Conservation (phyloP, 2,329 filamentous ascomycete species). For the Fusarium pseudonygamai region DNA sequence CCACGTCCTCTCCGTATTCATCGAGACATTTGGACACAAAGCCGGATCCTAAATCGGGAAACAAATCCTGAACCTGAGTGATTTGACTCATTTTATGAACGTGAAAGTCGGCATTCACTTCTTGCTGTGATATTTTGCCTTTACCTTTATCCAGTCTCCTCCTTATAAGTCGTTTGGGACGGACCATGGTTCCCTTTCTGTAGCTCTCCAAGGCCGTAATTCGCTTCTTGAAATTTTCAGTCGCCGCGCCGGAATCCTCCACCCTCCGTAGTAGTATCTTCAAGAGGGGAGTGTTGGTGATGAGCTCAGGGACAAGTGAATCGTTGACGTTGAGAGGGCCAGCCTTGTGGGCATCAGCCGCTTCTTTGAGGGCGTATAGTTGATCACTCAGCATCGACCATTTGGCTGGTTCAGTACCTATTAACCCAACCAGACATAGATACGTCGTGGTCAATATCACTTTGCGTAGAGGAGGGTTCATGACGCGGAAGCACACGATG, state of each 20-base stretch:
- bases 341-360: conserved; percentile 70
- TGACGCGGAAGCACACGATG: conserved; percentile 70
- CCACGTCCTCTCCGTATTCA: conserved; percentile 79
- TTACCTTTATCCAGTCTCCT: conserved; percentile 75
- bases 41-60: conserved; percentile 84
- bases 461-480: conserved; percentile 70
- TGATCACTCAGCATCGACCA: conserved; percentile 82
- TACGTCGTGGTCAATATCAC: conserved; percentile 78
- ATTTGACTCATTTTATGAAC: conserved; percentile 86
- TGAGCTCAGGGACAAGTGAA: conserved; percentile 82
- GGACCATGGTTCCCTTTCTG: conserved; percentile 63
- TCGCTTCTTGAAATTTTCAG: conserved; percentile 67
- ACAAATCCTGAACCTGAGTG: conserved; percentile 91
- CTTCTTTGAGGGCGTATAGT: conserved; percentile 80
- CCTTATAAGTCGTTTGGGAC: conserved; percentile 60
- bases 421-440: conserved; percentile 76
- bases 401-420: conserved; percentile 73
- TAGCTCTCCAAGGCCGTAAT: conserved; percentile 69
- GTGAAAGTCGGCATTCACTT: conserved; percentile 65
- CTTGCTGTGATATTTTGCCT: conserved; percentile 51
- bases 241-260: conserved; percentile 58
- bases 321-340: conserved; percentile 67
- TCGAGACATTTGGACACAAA: conserved; percentile 84
- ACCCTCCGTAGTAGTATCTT: conserved; percentile 67
- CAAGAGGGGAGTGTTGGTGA: conserved; percentile 82